phyloP scores from a whole-genome alignment of 2,329 filamentous ascomycete species.

The Simplicillium sp. region DNA sequence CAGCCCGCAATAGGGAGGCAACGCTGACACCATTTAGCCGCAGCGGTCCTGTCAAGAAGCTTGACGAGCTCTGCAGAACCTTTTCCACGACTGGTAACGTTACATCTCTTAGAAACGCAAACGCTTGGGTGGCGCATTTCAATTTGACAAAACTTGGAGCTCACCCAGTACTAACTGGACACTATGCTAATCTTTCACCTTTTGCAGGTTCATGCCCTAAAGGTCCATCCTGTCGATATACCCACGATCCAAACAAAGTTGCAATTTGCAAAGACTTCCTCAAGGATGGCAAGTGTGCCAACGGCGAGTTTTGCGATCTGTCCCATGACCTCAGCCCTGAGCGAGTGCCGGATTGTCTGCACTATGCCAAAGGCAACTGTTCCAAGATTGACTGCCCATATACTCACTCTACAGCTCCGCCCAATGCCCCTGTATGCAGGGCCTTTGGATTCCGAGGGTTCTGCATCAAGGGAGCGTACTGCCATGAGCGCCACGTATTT shows the following conservation, averaged over 20 bases:
- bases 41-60: conserved; percentile 53
- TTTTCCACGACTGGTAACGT: conserved; percentile 62
- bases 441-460: conserved; percentile 81
- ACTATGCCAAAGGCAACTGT: conserved; percentile 85
- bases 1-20: conserved; percentile 10
- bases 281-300: conserved; percentile 66
- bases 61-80: conserved; percentile 62
- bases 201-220: conserved; percentile 71
- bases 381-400: conserved; percentile 80
- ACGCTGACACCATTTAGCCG: conserved; percentile 34
- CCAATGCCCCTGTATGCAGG: conserved; percentile 71
- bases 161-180: conserved; percentile 26
- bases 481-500: conserved; percentile 75
- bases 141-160: conserved; percentile 9
- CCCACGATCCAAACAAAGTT: conserved; percentile 79
- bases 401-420: conserved; percentile 71
- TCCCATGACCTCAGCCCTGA: conserved; percentile 80
- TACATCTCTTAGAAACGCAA: conserved; percentile 23
- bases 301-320: conserved; percentile 75
- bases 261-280: conserved; percentile 86
- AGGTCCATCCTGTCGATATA: conserved; percentile 69
- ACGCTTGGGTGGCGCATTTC: conserved; percentile 12
- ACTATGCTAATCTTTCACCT: conserved; percentile 32
- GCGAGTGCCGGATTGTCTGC: conserved; percentile 78
- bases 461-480: conserved; percentile 72